Evolutionary conservation across 2,329 filamentous ascomycete species (phyloP).

Genomic region (Curvularia eragrostidis): DNA sequence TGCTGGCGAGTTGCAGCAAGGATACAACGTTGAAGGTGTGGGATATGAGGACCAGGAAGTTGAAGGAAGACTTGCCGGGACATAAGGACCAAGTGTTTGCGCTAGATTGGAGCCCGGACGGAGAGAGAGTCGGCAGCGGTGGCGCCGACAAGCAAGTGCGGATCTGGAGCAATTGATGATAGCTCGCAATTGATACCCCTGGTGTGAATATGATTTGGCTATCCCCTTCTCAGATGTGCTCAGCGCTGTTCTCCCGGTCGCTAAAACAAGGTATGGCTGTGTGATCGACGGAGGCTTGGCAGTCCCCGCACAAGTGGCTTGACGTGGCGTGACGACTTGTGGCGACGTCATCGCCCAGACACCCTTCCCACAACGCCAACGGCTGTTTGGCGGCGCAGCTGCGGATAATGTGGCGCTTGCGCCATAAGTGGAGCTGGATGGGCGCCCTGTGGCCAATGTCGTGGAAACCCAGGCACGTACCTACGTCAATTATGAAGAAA

Average conservation of each 20-base stretch:
- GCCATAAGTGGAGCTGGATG: slow-evolving; percentile 26
- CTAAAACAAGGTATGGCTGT: neutral
- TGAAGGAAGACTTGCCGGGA: slow-evolving; percentile 82
- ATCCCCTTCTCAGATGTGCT: neutral
- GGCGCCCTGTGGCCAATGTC: slow-evolving; percentile 13
- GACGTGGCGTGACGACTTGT: slow-evolving; percentile 24
- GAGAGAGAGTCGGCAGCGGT: slow-evolving; percentile 85
- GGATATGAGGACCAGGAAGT: slow-evolving; percentile 85
- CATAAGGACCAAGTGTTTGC: slow-evolving; percentile 94
- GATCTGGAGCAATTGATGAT: slow-evolving; percentile 65
- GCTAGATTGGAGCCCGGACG: slow-evolving; percentile 93
- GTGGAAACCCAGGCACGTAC: slow-evolving; percentile 12
- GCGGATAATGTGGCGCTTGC: slow-evolving; percentile 20
- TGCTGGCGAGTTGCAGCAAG: slow-evolving; percentile 86
- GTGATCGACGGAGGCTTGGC: slow-evolving; percentile 7
- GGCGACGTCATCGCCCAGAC: slow-evolving; percentile 32
- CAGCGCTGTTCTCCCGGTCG: neutral
- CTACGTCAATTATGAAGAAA: slow-evolving; percentile 35
- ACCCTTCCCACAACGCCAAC: slow-evolving; percentile 23
- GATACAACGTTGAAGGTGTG: slow-evolving; percentile 95
- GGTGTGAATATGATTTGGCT: slow-evolving; percentile 1
- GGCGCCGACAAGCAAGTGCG: slow-evolving; percentile 84
- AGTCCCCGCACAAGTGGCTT: slow-evolving; percentile 26
- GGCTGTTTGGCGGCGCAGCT: slow-evolving; percentile 26
- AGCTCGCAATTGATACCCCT: slow-evolving; percentile 19